Evolutionary conservation across 2,329 filamentous ascomycete genomes (phyloP), one percentile per base, ranked within the genome.

Genomic region (Hortaea sp.): DNA sequence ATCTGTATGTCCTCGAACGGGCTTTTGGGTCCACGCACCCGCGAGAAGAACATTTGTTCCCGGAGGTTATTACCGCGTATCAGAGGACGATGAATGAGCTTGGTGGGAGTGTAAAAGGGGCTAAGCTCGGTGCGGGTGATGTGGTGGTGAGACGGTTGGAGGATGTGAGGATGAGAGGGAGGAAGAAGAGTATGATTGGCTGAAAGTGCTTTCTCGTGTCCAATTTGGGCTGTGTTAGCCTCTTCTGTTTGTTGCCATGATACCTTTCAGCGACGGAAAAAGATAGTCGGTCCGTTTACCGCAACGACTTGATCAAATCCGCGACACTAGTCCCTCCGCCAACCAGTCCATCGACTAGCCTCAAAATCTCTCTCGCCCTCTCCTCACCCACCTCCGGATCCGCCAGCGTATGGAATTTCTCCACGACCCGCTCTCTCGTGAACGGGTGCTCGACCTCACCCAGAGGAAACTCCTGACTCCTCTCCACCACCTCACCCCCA

Each of bases 111-210:
- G 71, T 78, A 13, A 35, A 35, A n/a, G 32, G 32, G 32, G 32
- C 32, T 9, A 35, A 35, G 32, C 32, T 35, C 7, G 32, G 32
- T n/a, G 32, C 32, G 32, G 32, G 32, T 9, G 32, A 35, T n/a
- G 32, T 35, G 32, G 87, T 89, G 20, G 66, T 98, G 62, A 87
- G 79, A 69, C 85, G 82, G 64, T 67, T 98, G 51, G 88, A 95
- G 63, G 90, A 95, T 54, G 92, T 98, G 41, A 79, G 92, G 63
- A 80, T 95, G 82, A 81, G 92, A 64, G 92, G 92, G 3, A 76
- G 92, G 63, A 98, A 98, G 78, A 84, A 88, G 67, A 97, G 88
- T 65, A 98, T 98, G 92, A 65, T 98, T 56, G 92, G 92, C 29
- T 97, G 37, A 39, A 39, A 39, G 20, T n/a, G 10, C 10, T 39